Evolutionary conservation across 2,329 filamentous ascomycete genomes (phyloP), one percentile per base, ranked within the genome.

Genomic region (Hirsutella thompsonii): DNA sequence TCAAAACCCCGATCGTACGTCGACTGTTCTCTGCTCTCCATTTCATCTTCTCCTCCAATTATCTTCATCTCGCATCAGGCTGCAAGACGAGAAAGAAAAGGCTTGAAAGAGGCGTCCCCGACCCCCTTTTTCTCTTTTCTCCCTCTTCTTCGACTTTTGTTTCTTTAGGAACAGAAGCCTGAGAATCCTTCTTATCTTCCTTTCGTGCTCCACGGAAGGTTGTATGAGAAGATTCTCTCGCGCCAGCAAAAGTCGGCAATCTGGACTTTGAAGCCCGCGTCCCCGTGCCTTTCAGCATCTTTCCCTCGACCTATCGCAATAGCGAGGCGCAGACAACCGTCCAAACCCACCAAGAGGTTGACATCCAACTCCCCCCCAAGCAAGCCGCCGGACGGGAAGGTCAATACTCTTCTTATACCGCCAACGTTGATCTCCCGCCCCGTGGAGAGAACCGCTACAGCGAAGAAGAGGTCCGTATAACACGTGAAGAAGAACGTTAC

Each of bases 241-340:
- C 79, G 70, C 69, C 67, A 66, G 64, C 55, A 80, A 79, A 83
- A 81, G 80, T 83, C 83, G 86, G 73, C 86, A 95, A 87, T 76
- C 89, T 95, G 89, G 89, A 95, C 86, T 95, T 94, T 92, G 89
- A 94, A 84, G 88, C 89, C 72, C 85, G 88, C 71, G 85, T 95
- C 71, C 87, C 90, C 76, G 92, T 96, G 72, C 90, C 90, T 73
- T 94, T 95, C 81, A 95, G 88, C 85, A 84, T 95, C 83, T 95
- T 96, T 81, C 90, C 90, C 75, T 94, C 88, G 69, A 86, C 88
- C 70, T 96, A 95, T 79, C 79, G 83, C 66, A 73, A 72, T 64
- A 63, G 62, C 58, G 63, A 62, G 50, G 54, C 55, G 47, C 57
- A 64, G 51, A 72, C 69, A 60, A 68, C 57, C 49, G 69, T 57